phyloP scores from a whole-genome alignment of 2,329 filamentous ascomycete species.

The Colletotrichum falcatum region DNA sequence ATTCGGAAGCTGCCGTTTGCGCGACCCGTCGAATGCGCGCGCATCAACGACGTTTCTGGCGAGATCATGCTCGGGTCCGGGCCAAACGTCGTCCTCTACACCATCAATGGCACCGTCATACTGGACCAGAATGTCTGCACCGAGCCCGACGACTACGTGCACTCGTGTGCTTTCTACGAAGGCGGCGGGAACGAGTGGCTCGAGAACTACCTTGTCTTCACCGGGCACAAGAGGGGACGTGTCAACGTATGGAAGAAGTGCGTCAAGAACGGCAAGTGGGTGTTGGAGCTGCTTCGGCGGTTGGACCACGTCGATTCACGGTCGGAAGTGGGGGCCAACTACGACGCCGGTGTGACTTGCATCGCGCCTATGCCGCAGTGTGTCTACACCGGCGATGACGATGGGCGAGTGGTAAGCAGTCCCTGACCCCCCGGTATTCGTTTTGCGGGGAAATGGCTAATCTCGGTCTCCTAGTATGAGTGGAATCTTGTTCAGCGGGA shows the following conservation, averaged over 20 bases:
- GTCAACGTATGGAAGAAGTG: slow-evolving; percentile 82
- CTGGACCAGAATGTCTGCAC: slow-evolving; percentile 84
- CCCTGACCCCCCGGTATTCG: fast-evolving
- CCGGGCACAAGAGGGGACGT: slow-evolving; percentile 84
- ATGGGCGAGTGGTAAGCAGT: slow-evolving; percentile 82
- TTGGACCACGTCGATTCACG: slow-evolving; percentile 83
- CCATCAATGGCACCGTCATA: slow-evolving; percentile 86
- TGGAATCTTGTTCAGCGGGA: slow-evolving; percentile 72
- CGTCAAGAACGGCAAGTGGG: slow-evolving; percentile 73
- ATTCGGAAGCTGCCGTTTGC: slow-evolving; percentile 77
- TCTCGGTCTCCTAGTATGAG: slow-evolving; percentile 62
- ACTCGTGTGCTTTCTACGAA: slow-evolving; percentile 92
- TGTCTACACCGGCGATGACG: slow-evolving; percentile 95
- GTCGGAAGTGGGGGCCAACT: slow-evolving; percentile 68
- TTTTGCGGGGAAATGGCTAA: slow-evolving; percentile 22
- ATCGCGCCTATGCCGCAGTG: slow-evolving; percentile 85
- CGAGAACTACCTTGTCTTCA: slow-evolving; percentile 87
- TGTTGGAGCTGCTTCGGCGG: slow-evolving; percentile 81
- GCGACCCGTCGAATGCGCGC: slow-evolving; percentile 76
- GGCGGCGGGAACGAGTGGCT: slow-evolving; percentile 92
- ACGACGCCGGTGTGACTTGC: slow-evolving; percentile 82
- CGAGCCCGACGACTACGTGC: slow-evolving; percentile 78
- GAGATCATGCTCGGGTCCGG: slow-evolving; percentile 89
- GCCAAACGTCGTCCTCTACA: slow-evolving; percentile 80
- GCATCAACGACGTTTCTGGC: slow-evolving; percentile 90